Percentiles rank a stretch among this genome's conserved stretches.
Evolutionary conservation across 2,329 filamentous ascomycete species (phyloP).

Genomic region (Trichoderma sp.): DNA sequence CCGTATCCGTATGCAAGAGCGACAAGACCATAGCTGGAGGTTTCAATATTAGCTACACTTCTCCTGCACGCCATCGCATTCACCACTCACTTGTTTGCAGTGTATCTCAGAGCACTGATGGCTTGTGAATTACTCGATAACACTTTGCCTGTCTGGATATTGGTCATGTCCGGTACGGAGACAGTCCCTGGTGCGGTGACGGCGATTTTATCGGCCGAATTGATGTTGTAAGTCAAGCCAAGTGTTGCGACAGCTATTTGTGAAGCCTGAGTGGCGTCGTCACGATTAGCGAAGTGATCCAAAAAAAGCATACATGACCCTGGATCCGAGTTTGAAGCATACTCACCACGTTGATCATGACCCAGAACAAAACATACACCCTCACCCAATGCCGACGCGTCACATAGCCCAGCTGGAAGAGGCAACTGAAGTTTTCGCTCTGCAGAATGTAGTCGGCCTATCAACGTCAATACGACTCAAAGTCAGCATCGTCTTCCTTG

Average conservation of each 20-base stretch:
- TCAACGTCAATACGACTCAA: not conserved
- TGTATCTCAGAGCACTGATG: constrained; percentile 45
- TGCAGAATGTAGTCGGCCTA: constrained; percentile 35
- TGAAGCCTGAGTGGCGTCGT: constrained; percentile 39
- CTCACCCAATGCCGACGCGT: constrained; percentile 31
- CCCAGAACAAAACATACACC: constrained; percentile 33
- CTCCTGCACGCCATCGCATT: not conserved
- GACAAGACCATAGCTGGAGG: constrained; percentile 45
- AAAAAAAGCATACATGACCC: not conserved
- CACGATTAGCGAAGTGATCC: not conserved
- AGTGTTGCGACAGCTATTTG: constrained; percentile 50
- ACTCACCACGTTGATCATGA: constrained; percentile 35
- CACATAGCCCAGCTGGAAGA: constrained; percentile 32
- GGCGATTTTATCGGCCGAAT: constrained; percentile 41
- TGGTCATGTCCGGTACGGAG: constrained; percentile 43
- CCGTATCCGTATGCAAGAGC: constrained; percentile 39
- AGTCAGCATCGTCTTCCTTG: not conserved
- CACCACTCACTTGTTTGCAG: constrained; percentile 45
- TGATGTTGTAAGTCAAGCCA: constrained; percentile 49
- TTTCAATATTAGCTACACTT: not conserved
- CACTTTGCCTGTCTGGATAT: constrained; percentile 41
- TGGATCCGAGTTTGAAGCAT: not conserved
- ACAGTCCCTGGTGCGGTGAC: constrained; percentile 43
- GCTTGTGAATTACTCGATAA: constrained; percentile 33
- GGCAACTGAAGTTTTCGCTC: constrained; percentile 35